Conservation (phyloP, 352 stramenopile genomes). For the Phytophthora pisi region DNA sequence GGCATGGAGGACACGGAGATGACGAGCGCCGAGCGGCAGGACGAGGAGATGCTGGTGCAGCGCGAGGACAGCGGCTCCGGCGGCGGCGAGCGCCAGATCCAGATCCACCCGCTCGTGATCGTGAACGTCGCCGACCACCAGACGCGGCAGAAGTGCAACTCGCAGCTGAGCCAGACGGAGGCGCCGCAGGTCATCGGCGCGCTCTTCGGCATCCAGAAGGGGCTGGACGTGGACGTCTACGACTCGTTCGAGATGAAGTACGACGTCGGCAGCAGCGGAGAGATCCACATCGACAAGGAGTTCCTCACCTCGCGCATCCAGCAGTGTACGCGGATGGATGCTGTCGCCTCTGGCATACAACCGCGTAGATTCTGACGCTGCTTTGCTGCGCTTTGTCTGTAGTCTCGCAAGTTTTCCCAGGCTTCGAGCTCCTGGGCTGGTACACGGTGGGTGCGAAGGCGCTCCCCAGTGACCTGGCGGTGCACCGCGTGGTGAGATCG, state of each 20-base stretch:
- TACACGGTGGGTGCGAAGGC: conserved; percentile 85
- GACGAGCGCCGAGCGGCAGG: conserved; percentile 40
- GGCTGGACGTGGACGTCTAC: conserved; percentile 78
- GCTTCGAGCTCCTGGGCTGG: conserved; percentile 90
- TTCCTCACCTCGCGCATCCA: conserved; percentile 81
- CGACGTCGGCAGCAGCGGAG: conserved; percentile 49
- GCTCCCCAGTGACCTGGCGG: conserved; percentile 69
- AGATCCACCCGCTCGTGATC: conserved; percentile 90
- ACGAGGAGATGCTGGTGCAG: conserved; percentile 52
- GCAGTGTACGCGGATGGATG: conserved; percentile 60
- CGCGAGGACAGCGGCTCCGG: conserved; percentile 50
- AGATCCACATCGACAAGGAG: conserved; percentile 83
- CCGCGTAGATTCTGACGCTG: not conserved
- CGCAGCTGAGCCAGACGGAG: conserved; percentile 50
- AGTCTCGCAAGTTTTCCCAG: conserved; percentile 87
- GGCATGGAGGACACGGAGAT: conserved; percentile 69
- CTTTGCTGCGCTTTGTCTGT: conserved; percentile 3
- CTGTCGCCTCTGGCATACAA: not conserved
- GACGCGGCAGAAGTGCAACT: conserved; percentile 83
- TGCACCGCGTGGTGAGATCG: conserved; percentile 67
- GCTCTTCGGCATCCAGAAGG: conserved; percentile 93
- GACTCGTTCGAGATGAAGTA: conserved; percentile 92
- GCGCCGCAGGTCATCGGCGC: conserved; percentile 82
- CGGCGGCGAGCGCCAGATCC: conserved; percentile 68
- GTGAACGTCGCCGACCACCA: conserved; percentile 96